Evolutionary conservation across 1,139 yeast species (phyloP), one percentile per base, ranked within the genome.

Genomic region (Debaryomycetaceae sp.): DNA sequence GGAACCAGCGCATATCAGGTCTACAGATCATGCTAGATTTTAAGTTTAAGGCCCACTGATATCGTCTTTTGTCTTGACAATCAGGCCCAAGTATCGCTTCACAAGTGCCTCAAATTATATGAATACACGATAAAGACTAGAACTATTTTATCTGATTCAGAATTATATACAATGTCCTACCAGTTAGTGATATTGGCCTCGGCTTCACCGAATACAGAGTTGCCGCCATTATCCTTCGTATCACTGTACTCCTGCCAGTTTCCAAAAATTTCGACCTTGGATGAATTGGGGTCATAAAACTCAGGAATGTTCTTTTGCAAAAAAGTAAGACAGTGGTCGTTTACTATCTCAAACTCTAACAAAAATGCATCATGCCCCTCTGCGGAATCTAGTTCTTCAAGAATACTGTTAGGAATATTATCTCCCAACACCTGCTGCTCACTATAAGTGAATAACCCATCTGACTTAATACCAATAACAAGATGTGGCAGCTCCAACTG

Each of bases 321-420:
- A 62, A 91, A 93, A 4, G 78, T 78, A 39, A 79, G 68, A 49
- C 95, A 82, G 51, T 85, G 73, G 36, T 76, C 69, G 62, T 95
- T 88, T 47, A 93, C 89, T 45, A 83, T 81, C 43, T 82, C 86
- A 64, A 93, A 93, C 63, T 93, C 99, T 42, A 93, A 72, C 50
- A 93, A 69, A 60, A 93, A 93, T 1, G 99, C 99, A 69, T 93
- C 99, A 60, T 93, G 99, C 14, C 99, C 99, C 58, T 93, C 99
- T n/a, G 95, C 95, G 1, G 97, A 89, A 50, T 85, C 81, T 42
- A 93, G 83, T 55, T 81, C 81, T 52, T 83, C 82, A 51, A 93
- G 71, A 6, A 56, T 63, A 2, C 95, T 76, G 53, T 85, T 75
- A 5, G 95, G 95, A 46, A 93, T 78, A 59, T 83, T 71, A 39